Conservation (phyloP, 1,139 yeast species). For the Diutina sp. region DNA sequence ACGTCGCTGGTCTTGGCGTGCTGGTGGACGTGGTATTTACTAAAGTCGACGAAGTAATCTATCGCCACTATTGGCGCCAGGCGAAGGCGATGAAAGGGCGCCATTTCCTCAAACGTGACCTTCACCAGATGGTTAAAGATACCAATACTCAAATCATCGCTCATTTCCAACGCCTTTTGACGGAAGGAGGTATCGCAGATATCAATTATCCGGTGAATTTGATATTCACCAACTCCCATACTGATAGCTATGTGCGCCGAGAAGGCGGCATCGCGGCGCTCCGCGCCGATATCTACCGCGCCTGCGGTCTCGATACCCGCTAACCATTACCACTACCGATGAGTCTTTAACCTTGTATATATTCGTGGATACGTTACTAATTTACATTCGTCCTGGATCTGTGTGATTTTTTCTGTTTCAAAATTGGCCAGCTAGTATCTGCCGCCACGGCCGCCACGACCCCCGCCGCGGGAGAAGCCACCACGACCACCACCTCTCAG, state of each 20-base stretch:
- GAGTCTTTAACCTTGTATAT: background rate
- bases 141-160: slow-evolving; percentile 14
- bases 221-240: slow-evolving; percentile 21
- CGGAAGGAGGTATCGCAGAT: slow-evolving; percentile 12
- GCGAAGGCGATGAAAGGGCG: background rate
- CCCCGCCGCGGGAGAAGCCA: slow-evolving; percentile 35
- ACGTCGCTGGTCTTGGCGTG: slow-evolving; percentile 40
- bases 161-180: slow-evolving; percentile 13
- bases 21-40: slow-evolving; percentile 69
- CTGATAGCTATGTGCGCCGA: slow-evolving; percentile 11
- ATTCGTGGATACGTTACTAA: background rate
- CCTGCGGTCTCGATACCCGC: background rate
- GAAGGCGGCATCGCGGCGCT: slow-evolving; percentile 25
- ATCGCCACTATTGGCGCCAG: slow-evolving; percentile 7
- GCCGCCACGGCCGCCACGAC: slow-evolving; percentile 28
- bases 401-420: too few species aligned
- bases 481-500: slow-evolving; percentile 35
- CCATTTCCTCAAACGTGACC: background rate
- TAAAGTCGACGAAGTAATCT: slow-evolving; percentile 47
- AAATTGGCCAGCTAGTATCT: background rate
- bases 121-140: background rate
- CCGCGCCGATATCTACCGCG: slow-evolving; percentile 7
- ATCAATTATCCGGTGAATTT: slow-evolving; percentile 18
- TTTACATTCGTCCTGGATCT: background rate
- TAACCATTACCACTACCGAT: too few species aligned